Evolutionary conservation across 352 stramenopile species (phyloP), one percentile per base, ranked within the genome.

Genomic region (Phytophthora idaei): DNA sequence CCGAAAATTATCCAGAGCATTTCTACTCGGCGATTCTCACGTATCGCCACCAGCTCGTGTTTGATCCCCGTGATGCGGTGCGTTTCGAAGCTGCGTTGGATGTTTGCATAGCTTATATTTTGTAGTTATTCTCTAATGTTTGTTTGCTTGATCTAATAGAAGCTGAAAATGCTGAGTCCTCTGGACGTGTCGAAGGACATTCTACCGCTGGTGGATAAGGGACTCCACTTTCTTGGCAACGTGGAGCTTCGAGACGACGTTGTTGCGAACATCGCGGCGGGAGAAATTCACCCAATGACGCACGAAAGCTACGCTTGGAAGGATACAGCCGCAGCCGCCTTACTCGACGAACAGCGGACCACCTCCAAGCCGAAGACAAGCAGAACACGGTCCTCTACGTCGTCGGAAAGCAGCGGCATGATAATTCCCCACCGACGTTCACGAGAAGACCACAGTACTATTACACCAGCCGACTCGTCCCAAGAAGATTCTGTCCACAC

Each of bases 31-130:
- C 90, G 3, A 79, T 96, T 46, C 67, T 96, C 34, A 97, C 90
- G 0, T 97, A 95, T 67, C 85, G 85, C 1, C 90, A 97, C 52
- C 90, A 97, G 27, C 81, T 95, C 10, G 86, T 97, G 3, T 97
- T 90, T 57, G 86, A 96, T 67, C 89, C 89, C 32, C 73, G 77
- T n/a, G 71, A 89, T 57, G 56, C 84, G 49, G 87, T 92, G 50
- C 39, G 68, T 58, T 17, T 28, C 1, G 21, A 21, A 21, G 21
- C 21, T 21, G 21, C 21, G 21, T 21, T 21, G 21, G 21, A 21
- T 21, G 21, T 21, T 21, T 21, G 21, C 21, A 21, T 21, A 21
- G 21, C 21, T 21, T 21, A 21, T 49, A 69, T 28, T 36, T 46
- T 58, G 7, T 57, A 27, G 44, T 8, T 21, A 29, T 61, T 64